These are phyloP conservation scores for Ceratocystis cubensis DNA, from an alignment of 2,329 filamentous ascomycete species.

Conservation along the genomic window DNA sequence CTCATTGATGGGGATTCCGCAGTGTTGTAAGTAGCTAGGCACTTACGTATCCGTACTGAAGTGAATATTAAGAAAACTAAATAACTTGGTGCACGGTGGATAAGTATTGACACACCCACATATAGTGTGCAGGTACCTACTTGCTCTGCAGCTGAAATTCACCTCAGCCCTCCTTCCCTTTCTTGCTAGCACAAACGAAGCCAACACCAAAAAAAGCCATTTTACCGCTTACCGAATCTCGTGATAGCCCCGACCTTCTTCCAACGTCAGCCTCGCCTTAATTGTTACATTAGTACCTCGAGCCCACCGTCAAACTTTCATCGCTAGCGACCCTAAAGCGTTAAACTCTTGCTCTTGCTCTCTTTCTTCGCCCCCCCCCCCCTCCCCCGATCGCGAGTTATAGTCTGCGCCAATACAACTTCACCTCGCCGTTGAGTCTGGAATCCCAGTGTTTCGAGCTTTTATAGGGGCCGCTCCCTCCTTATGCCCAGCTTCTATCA, in stretches of 20 bases:
- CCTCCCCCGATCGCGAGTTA: neutral
- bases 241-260: neutral
- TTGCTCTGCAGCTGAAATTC: neutral
- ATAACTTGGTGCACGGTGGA: too few relatives aligned
- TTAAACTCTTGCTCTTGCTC: too few relatives aligned
- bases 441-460: neutral
- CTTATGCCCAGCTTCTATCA: constrained; percentile 18
- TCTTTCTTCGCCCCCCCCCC: neutral
- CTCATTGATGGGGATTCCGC: too few relatives aligned
- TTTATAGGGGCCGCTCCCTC: neutral
- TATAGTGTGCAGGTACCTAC: neutral
- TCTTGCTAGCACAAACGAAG: neutral
- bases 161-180: neutral
- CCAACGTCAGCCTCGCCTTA: neutral
- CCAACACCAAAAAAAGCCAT: neutral
- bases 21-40: neutral
- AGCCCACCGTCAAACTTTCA: too few relatives aligned
- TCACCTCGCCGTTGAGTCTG: neutral
- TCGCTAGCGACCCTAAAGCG: too few relatives aligned
- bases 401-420: neutral
- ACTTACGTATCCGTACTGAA: too few relatives aligned
- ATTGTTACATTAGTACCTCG: neutral
- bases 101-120: neutral
- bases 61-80: too few relatives aligned
- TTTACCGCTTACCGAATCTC: neutral